A percentile compares a stretch with the other conserved stretches of the same genome.
Evolutionary conservation across 495 filamentous ascomycete species (phyloP).

Genomic region (Neurospora tetraspora): DNA sequence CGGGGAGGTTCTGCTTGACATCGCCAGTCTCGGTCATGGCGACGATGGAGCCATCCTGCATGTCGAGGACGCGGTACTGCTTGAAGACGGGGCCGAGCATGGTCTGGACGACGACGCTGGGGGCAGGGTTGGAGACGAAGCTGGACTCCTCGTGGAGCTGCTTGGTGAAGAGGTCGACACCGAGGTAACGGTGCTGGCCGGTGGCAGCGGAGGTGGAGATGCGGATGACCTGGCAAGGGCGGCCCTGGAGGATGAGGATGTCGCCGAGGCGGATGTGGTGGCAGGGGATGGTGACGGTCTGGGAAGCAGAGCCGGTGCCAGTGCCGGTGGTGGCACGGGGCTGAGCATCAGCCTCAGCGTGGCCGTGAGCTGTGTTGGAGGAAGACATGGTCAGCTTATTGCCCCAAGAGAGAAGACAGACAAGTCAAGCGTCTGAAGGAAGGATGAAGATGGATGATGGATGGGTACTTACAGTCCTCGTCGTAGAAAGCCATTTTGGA

Average conservation of each 20-base stretch:
- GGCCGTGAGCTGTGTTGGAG: slow-evolving; percentile 36
- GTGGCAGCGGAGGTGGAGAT: slow-evolving; percentile 97
- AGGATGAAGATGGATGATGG: neutral
- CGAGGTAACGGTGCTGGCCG: slow-evolving; percentile 98
- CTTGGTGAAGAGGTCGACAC: slow-evolving; percentile 98
- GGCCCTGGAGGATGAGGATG: slow-evolving; percentile 96
- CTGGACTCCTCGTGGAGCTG: slow-evolving; percentile 98
- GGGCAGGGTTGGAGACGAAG: slow-evolving; percentile 92
- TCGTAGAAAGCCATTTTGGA: slow-evolving; percentile 97
- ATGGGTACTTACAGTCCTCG: slow-evolving; percentile 55
- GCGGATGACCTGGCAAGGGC: slow-evolving; percentile 99
- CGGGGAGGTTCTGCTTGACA: slow-evolving; percentile 91
- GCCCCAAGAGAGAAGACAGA: neutral
- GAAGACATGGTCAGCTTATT: slow-evolving; percentile 35
- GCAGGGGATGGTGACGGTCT: slow-evolving; percentile 96
- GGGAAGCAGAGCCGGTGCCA: slow-evolving; percentile 26
- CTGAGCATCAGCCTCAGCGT: slow-evolving; percentile 42
- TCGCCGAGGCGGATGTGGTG: slow-evolving; percentile 99
- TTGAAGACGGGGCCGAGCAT: slow-evolving; percentile 99
- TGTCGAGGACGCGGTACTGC: slow-evolving; percentile 98
- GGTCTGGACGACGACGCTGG: slow-evolving; percentile 96
- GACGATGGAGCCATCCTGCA: slow-evolving; percentile 66
- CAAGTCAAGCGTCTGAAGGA: neutral
- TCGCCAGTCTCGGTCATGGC: slow-evolving; percentile 61
- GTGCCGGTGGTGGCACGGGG: slow-evolving; percentile 22